Base-by-base conservation (phyloP, 106 monocot species). In the Ottelia alismoides region DNA sequence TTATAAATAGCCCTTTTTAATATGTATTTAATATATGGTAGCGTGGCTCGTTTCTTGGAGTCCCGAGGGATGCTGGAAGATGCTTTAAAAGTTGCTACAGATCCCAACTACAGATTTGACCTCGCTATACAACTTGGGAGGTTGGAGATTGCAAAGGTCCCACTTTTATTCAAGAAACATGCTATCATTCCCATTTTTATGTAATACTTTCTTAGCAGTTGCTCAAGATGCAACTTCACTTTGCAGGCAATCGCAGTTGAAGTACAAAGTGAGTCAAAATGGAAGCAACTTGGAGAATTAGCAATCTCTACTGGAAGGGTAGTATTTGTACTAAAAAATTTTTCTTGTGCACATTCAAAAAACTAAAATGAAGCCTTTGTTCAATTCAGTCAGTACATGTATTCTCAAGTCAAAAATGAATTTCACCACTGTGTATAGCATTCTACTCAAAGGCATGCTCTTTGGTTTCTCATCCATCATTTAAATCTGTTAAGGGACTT, bases 11-110 rank as follows among this genome's bases (percentile, higher is more conserved):
- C n/a, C n/a, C n/a, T n/a, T n/a, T n/a, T n/a, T n/a, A n/a, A 51
- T 18, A 4, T 49, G 30, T 30, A 24, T 40, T 10, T 16, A 43
- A 47, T 52, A 23, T 62, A 56, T 57, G 21, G 17, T 49, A 92
- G 92, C 70, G 86, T 92, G 30, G 92, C 92, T 55, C 92, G 65
- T 74, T 92, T 92, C 72, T 72, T 92, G 82, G 92, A 92, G 35
- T 92, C 92, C 25, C 78, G 92, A 56, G 82, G 82, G 20, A 92
- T 92, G 92, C 61, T 76, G 30, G 92, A 92, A 57, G 92, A 92
- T 67, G 92, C 92, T 30, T 67, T 92, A 63, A 82, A 86, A 60
- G 82, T 92, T 22, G 92, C 92, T 25, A 92, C 76, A 43, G 92
- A 92, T 86, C 79, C 82, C 64, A 71, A 86, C 74, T 92, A 92